These are phyloP conservation scores for Penicillium lagena DNA, from an alignment of 495 filamentous ascomycete genomes.

Conservation along the genomic window DNA sequence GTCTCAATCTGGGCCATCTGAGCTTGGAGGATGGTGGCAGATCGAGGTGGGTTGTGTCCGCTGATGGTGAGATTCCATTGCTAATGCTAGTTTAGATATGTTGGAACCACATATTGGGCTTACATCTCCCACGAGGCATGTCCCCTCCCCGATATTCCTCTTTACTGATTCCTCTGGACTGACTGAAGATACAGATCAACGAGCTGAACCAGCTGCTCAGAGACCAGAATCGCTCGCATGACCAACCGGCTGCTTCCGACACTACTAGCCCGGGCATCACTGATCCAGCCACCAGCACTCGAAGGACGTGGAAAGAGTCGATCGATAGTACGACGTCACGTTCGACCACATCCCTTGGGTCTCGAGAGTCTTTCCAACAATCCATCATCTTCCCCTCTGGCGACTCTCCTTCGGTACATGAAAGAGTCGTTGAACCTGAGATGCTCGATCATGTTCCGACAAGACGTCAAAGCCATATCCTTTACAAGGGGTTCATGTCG, in stretches of 20 bases:
- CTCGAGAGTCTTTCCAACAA: slow-evolving; percentile 25
- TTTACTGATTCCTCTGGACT: neutral
- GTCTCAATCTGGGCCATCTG: slow-evolving; percentile 40
- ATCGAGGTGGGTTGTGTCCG: slow-evolving; percentile 27
- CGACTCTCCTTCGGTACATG: slow-evolving; percentile 29
- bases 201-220: slow-evolving; percentile 41
- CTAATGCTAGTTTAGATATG: slow-evolving; percentile 32
- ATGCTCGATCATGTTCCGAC: slow-evolving; percentile 40
- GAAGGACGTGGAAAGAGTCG: slow-evolving; percentile 17
- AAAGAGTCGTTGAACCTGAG: slow-evolving; percentile 34
- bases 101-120: slow-evolving; percentile 47
- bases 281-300: slow-evolving; percentile 4
- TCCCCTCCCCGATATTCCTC: neutral
- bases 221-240: slow-evolving; percentile 37
- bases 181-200: slow-evolving; percentile 27
- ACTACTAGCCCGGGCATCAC: slow-evolving; percentile 13
- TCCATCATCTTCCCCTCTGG: slow-evolving; percentile 33
- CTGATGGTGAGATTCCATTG: neutral
- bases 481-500: slow-evolving; percentile 44
- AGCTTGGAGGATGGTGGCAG: slow-evolving; percentile 41
- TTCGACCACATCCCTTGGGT: slow-evolving; percentile 1
- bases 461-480: slow-evolving; percentile 39
- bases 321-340: slow-evolving; percentile 6
- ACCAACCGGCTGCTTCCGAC: slow-evolving; percentile 13
- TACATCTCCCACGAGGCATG: slow-evolving; percentile 45